phyloP scores from a whole-genome alignment of 805 yeast species.

The Wickerhamomyces mucosus region DNA sequence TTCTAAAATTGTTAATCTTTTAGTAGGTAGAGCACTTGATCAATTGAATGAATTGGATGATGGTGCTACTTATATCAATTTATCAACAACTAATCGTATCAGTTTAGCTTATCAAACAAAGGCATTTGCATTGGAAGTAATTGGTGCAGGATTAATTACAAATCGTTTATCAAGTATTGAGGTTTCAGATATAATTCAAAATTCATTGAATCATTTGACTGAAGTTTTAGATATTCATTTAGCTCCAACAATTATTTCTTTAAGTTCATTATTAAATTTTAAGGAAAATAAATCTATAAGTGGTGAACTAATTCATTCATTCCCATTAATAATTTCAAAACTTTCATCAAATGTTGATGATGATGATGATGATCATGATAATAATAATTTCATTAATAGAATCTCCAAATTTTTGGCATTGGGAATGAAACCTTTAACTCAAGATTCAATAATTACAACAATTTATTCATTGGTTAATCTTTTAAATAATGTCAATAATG shows the following conservation, averaged over 20 bases:
- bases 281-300: constrained; percentile 23
- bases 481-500: constrained; percentile 45
- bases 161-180: constrained; percentile 35
- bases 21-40: constrained; percentile 13
- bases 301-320: constrained; percentile 27
- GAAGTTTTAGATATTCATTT: constrained; percentile 44
- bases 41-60: constrained; percentile 34
- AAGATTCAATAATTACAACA: constrained; percentile 75
- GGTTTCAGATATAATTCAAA: constrained; percentile 37
- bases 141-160: constrained; percentile 44
- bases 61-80: constrained; percentile 46
- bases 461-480: constrained; percentile 77
- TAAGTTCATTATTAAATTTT: constrained; percentile 45
- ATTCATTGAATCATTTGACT: constrained; percentile 41
- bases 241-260: constrained; percentile 40
- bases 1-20: constrained; percentile 5
- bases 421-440: constrained; percentile 60
- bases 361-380: too few species aligned
- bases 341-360: constrained; percentile 41
- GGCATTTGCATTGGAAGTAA: constrained; percentile 46
- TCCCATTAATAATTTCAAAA: constrained; percentile 38
- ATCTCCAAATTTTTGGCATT: constrained; percentile 53
- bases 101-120: constrained; percentile 46
- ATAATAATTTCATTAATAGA: constrained; percentile 32
- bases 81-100: constrained; percentile 39